Percentiles rank a stretch among this genome's conserved stretches.
Evolutionary conservation across 129 eudicot genomes (phyloP).

Genomic region (Solidago caesia): DNA sequence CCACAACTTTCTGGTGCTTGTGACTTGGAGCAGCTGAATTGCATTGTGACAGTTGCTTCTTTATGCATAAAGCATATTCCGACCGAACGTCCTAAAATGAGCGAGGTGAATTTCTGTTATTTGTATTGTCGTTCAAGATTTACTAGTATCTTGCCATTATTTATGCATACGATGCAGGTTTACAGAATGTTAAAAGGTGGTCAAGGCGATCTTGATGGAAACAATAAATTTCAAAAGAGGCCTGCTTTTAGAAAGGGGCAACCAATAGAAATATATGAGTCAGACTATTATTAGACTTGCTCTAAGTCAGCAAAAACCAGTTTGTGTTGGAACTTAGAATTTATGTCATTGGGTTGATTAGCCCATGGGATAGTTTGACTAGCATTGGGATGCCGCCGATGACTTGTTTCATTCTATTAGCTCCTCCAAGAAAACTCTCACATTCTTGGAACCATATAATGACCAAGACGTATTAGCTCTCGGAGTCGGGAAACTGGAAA

Average conservation of each 20-base stretch:
- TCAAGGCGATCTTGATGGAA: conserved; percentile 32
- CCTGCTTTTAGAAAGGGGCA: conserved; percentile 53
- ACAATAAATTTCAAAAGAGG: conserved; percentile 45
- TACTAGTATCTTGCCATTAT: neutral
- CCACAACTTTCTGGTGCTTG: conserved; percentile 58
- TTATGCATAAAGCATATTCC: conserved; percentile 60
- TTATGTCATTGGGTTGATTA: neutral
- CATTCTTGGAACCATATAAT: conserved; percentile 9
- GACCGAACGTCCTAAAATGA: conserved; percentile 72
- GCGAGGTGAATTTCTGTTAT: conserved; percentile 42
- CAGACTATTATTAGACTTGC: conserved; percentile 39
- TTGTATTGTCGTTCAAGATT: conserved; percentile 11
- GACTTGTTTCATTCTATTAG: conserved; percentile 10
- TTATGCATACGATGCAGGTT: conserved; percentile 49
- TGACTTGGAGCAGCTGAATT: conserved; percentile 53
- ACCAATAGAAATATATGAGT: conserved; percentile 42
- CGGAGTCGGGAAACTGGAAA: conserved; percentile 2
- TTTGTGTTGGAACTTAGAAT: conserved; percentile 35
- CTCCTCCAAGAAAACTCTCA: conserved; percentile 1
- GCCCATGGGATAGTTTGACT: no score
- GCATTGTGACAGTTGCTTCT: conserved; percentile 52
- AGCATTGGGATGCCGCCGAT: conserved; percentile 3
- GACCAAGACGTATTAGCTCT: conserved; percentile 14
- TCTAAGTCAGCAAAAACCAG: conserved; percentile 39
- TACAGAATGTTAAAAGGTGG: conserved; percentile 60